Base-by-base conservation (phyloP, 2,329 filamentous ascomycete genomes). In the Penicillium sp. region DNA sequence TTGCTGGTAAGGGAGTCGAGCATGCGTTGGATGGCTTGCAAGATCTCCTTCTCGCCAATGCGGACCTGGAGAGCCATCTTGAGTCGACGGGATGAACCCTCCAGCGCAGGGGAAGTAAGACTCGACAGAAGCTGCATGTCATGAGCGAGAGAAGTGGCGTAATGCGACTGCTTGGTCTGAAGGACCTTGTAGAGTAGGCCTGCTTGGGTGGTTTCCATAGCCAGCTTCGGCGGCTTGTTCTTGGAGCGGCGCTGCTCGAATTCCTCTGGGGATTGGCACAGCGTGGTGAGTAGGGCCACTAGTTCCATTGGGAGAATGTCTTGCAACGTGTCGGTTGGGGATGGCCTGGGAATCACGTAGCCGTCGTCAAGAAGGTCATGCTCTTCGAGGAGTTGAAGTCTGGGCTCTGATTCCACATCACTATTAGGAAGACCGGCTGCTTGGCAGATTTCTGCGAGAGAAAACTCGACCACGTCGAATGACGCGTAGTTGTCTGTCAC, bases 381-480 rank as follows among this genome's bases (percentile, higher is more conserved):
- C 20, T 87, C 83, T 6, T 85, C 81, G 11, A 89, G 80, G 25
- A 89, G 77, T 40, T 77, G 72, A 22, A 81, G 65, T 51, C 59
- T 63, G 43, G 69, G 68, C 58, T 71, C 63, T 35, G 61, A 58
- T 42, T 68, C 62, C 20, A 65, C 46, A 53, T 67, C 55, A 20
- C 61, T 61, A 43, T 55, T 63, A 11, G 48, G 46, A 48, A 73
- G 67, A 39, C 67, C 70, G 10, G 70, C 71, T 33, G 67, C 63
- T 41, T 72, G 57, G 57, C 72, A 79, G 20, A 92, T 77, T 8
- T 83, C 63, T 0, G 78, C 74, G 74, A 86, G 83, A 0, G 87
- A 78, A 30, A 96, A 72, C 67, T 96, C 92, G 1, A 89, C 87
- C 1, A 95, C 89, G 61, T 96, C 90, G 69, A 91, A 90, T 36